A percentile compares a stretch with the other conserved stretches of the same genome.
Evolutionary conservation across 257 asterid species (phyloP).

Genomic region (Solanum ossicruentum): DNA sequence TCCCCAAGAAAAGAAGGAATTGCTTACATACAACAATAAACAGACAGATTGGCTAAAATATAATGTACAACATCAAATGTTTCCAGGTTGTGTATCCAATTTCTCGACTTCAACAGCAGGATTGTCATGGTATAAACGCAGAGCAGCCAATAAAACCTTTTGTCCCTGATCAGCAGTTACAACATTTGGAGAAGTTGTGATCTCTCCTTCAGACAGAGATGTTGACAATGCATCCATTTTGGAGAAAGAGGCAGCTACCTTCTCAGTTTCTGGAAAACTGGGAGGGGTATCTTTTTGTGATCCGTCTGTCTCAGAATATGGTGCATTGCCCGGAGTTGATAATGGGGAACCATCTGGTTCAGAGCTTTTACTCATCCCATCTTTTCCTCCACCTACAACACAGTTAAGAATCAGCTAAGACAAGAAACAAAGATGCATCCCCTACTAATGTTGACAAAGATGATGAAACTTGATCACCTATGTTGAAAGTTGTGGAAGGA

Average conservation of each 20-base stretch:
- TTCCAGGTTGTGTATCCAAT: not conserved
- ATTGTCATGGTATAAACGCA: slow-evolving; percentile 6
- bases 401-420: not conserved
- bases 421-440: not conserved
- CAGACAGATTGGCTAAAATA: not conserved
- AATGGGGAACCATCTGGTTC: slow-evolving; percentile 31
- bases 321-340: slow-evolving; percentile 3
- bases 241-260: slow-evolving; percentile 3
- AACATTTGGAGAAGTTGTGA: slow-evolving; percentile 9
- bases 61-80: not conserved
- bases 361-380: slow-evolving; percentile 26
- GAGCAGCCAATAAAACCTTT: slow-evolving; percentile 4
- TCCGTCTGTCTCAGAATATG: slow-evolving; percentile 30
- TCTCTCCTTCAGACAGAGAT: slow-evolving; percentile 7
- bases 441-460: not conserved
- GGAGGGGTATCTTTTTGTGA: slow-evolving; percentile 12
- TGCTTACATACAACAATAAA: not conserved
- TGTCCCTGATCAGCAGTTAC: slow-evolving; percentile 11
- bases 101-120: slow-evolving; percentile 2
- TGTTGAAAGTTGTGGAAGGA: not conserved
- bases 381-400: slow-evolving; percentile 53
- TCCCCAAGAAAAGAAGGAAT: not conserved
- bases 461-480: slow-evolving; percentile 22
- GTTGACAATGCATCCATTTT: slow-evolving; percentile 1
- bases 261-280: slow-evolving; percentile 17